Percentiles rank a stretch among this genome's conserved stretches.
Evolutionary conservation across 2,329 filamentous ascomycete species (phyloP).

Genomic region (Monosporascus sp.): DNA sequence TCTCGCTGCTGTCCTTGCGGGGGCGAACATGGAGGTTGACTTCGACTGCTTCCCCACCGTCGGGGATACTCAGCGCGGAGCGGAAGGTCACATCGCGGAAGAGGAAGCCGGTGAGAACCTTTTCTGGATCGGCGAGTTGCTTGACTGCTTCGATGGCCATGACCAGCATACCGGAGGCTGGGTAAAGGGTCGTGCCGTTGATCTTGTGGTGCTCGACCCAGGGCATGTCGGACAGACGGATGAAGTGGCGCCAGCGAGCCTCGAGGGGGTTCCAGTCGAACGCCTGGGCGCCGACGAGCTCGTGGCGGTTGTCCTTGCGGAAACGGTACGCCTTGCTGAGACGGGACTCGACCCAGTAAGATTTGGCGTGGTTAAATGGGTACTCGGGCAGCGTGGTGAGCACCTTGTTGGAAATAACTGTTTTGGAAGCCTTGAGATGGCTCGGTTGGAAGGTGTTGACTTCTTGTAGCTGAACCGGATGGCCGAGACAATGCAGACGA

Average conservation of each 20-base stretch:
- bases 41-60: no score
- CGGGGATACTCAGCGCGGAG: no score
- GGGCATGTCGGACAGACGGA: constrained; percentile 30
- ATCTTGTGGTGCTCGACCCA: constrained; percentile 41
- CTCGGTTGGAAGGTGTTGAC: constrained; percentile 4
- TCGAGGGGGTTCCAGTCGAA: constrained; percentile 14
- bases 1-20: no score
- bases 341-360: constrained; percentile 32
- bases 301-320: constrained; percentile 13
- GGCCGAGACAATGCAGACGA: no score
- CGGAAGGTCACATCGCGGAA: background rate
- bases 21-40: no score
- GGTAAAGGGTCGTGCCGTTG: constrained; percentile 19
- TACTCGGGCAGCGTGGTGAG: constrained; percentile 32
- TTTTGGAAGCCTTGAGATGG: constrained; percentile 7
- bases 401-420: background rate
- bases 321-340: constrained; percentile 20
- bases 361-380: constrained; percentile 32
- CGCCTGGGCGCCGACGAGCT: constrained; percentile 19
- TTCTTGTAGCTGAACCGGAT: no score
- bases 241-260: constrained; percentile 35
- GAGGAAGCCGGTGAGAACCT: no score
- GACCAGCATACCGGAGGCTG: constrained; percentile 23
- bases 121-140: no score
- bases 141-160: constrained; percentile 27